Evolutionary conservation across 108 stramenopile genomes (phyloP).

Genomic region (Thalassiosira profunda): DNA sequence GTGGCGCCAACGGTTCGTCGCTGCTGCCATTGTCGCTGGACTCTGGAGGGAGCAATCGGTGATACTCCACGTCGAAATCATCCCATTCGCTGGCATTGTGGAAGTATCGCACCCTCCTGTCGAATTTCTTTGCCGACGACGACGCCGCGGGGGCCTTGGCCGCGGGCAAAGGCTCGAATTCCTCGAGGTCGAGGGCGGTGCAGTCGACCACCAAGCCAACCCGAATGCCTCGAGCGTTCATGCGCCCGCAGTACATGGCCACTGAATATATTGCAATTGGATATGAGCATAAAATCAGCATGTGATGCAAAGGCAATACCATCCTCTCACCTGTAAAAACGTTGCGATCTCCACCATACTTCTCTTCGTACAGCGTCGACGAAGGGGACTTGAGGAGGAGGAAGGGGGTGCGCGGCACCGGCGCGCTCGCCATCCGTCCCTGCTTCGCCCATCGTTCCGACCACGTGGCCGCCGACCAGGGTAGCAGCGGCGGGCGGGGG

Average conservation of each 20-base stretch:
- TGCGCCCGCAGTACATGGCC: slow-evolving; percentile 46
- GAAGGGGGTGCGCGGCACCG: slow-evolving; percentile 45
- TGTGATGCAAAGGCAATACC: neutral
- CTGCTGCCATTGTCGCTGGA: neutral
- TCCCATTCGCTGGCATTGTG: slow-evolving; percentile 58
- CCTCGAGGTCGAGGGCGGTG: slow-evolving; percentile 50
- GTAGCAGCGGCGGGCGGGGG: slow-evolving; percentile 51
- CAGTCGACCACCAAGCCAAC: slow-evolving; percentile 56
- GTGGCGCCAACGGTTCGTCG: slow-evolving; percentile 15
- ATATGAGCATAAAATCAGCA: too few relatives aligned
- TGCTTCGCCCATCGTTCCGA: slow-evolving; percentile 35
- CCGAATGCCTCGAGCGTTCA: slow-evolving; percentile 43
- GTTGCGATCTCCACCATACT: slow-evolving; percentile 54
- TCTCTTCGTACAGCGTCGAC: slow-evolving; percentile 54
- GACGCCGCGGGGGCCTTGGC: neutral
- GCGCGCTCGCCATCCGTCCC: slow-evolving; percentile 39
- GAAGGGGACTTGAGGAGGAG: slow-evolving; percentile 47
- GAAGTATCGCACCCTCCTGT: slow-evolving; percentile 52
- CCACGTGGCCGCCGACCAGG: slow-evolving; percentile 48
- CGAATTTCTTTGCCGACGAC: slow-evolving; percentile 1
- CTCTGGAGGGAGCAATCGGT: slow-evolving; percentile 32
- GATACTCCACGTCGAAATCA: slow-evolving; percentile 57
- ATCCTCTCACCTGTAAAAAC: slow-evolving; percentile 40
- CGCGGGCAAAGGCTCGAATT: slow-evolving; percentile 37
- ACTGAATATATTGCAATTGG: slow-evolving; percentile 2